Conservation (phyloP, 768 basidiomycete genomes). For the Boletellus ananas region DNA sequence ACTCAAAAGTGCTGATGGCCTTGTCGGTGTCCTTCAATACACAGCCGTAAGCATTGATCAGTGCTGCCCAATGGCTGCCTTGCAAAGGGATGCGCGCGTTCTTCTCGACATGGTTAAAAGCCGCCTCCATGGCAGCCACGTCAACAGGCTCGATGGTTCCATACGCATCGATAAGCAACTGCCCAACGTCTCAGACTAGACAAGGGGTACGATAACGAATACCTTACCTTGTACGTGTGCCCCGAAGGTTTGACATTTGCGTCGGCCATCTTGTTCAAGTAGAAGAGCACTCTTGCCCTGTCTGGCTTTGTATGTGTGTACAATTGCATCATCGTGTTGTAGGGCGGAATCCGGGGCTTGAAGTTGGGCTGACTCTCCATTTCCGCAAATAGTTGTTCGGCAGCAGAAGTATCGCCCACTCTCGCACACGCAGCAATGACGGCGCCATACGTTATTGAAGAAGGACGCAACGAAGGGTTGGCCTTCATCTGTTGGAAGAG, state of each 20-base stretch:
- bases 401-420: constrained; percentile 81
- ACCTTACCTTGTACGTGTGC: constrained; percentile 87
- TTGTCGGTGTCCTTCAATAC: constrained; percentile 71
- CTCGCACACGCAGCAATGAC: constrained; percentile 92
- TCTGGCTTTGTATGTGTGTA: constrained; percentile 90
- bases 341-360: constrained; percentile 88
- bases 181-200: not conserved
- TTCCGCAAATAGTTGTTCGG: constrained; percentile 80
- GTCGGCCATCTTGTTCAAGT: constrained; percentile 60
- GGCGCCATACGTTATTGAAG: constrained; percentile 92
- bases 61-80: constrained; percentile 72
- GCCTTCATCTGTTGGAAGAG: constrained; percentile 87
- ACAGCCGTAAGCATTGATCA: constrained; percentile 89
- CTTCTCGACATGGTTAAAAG: constrained; percentile 60
- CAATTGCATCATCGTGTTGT: constrained; percentile 98
- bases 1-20: constrained; percentile 74
- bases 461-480: constrained; percentile 49
- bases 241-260: constrained; percentile 71
- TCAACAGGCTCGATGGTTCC: constrained; percentile 84
- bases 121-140: constrained; percentile 60
- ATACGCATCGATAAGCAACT: constrained; percentile 88
- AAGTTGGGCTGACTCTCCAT: constrained; percentile 74
- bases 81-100: constrained; percentile 29
- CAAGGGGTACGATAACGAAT: not conserved
- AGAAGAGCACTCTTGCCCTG: constrained; percentile 70